phyloP scores from a whole-genome alignment of 805 yeast genomes.

The Starmerella khaoyaiensis region DNA sequence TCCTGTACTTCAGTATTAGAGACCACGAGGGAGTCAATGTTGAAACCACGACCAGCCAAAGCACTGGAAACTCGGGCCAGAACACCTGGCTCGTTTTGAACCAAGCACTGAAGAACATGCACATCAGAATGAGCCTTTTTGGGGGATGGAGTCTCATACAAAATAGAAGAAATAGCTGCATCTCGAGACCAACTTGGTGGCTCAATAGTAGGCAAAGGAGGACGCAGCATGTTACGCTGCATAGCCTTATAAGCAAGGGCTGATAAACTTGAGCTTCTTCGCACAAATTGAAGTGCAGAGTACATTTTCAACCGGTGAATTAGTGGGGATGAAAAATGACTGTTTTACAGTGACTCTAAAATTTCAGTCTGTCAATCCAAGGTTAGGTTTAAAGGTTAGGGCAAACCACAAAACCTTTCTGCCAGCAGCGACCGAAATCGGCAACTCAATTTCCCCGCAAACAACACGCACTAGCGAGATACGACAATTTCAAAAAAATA shows the following conservation, averaged over 20 bases:
- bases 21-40: constrained; percentile 92
- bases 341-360: too few relatives aligned
- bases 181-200: constrained; percentile 94
- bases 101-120: constrained; percentile 91
- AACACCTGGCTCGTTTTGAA: constrained; percentile 98
- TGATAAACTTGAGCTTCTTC: constrained; percentile 46
- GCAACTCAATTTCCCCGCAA: too few relatives aligned
- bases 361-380: too few relatives aligned
- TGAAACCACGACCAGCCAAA: constrained; percentile 95
- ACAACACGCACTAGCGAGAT: too few relatives aligned
- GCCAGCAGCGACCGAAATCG: too few relatives aligned
- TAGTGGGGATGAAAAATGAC: too few relatives aligned
- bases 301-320: too few relatives aligned
- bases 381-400: too few relatives aligned
- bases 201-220: constrained; percentile 84
- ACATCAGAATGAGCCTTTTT: constrained; percentile 51
- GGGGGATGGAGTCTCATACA: constrained; percentile 74
- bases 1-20: constrained; percentile 94
- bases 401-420: too few relatives aligned
- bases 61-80: constrained; percentile 86
- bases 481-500: too few relatives aligned
- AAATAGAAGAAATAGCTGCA: constrained; percentile 88
- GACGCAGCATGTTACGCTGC: constrained; percentile 74
- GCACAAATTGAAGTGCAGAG: constrained; percentile 12
- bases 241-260: constrained; percentile 89